Evolutionary conservation across 2,329 filamentous ascomycete genomes (phyloP).

Genomic region (Pseudogymnoascus sp.): DNA sequence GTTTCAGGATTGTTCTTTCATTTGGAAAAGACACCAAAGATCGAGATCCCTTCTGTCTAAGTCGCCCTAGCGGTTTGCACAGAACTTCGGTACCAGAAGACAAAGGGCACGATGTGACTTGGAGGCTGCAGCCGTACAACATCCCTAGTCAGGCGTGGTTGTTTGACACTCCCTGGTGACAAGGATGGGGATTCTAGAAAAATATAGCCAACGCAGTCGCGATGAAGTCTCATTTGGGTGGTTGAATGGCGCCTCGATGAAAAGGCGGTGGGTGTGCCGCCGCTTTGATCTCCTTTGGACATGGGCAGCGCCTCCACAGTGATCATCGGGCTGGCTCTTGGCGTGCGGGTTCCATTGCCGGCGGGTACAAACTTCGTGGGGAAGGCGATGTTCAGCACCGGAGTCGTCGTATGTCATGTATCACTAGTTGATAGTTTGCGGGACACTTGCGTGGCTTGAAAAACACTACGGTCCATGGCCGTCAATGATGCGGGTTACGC

Average conservation of each 20-base stretch:
- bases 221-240: neutral
- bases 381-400: neutral
- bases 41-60: neutral
- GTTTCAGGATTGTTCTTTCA: constrained; percentile 2
- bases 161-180: neutral
- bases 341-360: neutral
- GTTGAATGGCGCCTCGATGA: neutral
- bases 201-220: neutral
- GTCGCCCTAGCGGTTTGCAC: constrained; percentile 1
- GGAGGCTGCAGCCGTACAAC: neutral
- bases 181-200: neutral
- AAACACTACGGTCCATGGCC: neutral
- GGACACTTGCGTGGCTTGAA: neutral
- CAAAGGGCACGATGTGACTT: neutral
- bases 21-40: neutral
- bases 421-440: neutral
- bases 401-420: neutral
- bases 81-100: neutral
- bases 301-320: neutral
- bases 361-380: neutral
- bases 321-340: neutral
- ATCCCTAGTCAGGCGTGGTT: neutral
- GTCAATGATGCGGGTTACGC: neutral
- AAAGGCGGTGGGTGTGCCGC: neutral
- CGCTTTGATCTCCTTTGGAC: constrained; percentile 2